Base-by-base conservation (phyloP, 1,139 yeast genomes). In the Yamadazyma dendronema region DNA sequence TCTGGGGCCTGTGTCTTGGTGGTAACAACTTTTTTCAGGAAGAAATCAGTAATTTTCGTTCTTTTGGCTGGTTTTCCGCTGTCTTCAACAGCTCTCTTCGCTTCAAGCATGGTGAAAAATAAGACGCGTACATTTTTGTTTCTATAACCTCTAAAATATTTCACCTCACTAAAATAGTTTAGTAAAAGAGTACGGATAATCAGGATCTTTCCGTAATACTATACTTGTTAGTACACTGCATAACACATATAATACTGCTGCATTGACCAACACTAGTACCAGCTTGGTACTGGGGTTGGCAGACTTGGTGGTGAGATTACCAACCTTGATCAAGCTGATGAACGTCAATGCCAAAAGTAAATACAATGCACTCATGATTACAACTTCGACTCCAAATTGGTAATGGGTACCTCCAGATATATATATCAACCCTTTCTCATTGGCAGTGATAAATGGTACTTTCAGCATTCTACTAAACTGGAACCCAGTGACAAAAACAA, bases 311-410 rank as follows among this genome's bases (percentile, higher is more conserved):
- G 54, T 46, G 46, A 65, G 65, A 3, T 42, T 43, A 2, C 76
- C 76, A 36, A 71, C 38, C 34, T 58, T 54, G 2, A 70, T 62
- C 36, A 82, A 52, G 1, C 53, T 33, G n/a, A 77, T 46, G 9
- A 74, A 40, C 5, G 69, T 41, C 1, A 57, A 38, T 3, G 73
- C 74, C 49, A 81, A 61, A 1, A 57, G 46, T 10, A 70, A 46
- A 51, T 84, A 85, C 37, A 68, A 61, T 3, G 55, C 54, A 0
- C 77, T 74, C 3, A 83, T 70, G 8, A 78, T 53, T 4, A 77
- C 51, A 2, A 80, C 69, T 54, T 84, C 94, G 4, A 75, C 59
- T 1, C 92, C 92, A 57, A 83, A 79, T 55, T 84, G 92, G 63
- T 78, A 79, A 40, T 72, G 75, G 6, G 61, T 57, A 1, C 85